Conservation (phyloP, 1,139 yeast species). For the Debaryomycetaceae sp. region DNA sequence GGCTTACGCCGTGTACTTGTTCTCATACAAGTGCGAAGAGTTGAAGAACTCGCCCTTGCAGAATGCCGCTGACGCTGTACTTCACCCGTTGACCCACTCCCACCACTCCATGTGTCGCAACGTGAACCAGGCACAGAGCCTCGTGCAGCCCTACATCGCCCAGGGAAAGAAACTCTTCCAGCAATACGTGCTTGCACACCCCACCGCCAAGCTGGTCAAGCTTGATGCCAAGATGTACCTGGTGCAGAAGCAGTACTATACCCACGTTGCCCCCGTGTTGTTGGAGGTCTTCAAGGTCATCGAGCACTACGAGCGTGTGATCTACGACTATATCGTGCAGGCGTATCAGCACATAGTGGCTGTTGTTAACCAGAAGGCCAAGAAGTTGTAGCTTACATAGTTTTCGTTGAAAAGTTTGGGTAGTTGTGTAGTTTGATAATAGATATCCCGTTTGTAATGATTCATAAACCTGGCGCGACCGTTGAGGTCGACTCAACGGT, state of each 20-base stretch:
- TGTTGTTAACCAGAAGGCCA: conserved; percentile 2
- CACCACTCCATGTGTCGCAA: conserved; percentile 27
- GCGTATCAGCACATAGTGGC: conserved; percentile 9
- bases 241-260: conserved; percentile 10
- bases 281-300: conserved; percentile 18
- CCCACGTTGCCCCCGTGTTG: conserved; percentile 19
- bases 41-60: conserved; percentile 23
- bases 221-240: conserved; percentile 18
- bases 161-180: conserved; percentile 22
- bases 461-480: too few species aligned
- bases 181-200: conserved; percentile 25
- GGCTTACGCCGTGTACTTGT: conserved; percentile 28
- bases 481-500: neutral
- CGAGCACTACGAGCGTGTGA: conserved; percentile 21
- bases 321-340: conserved; percentile 11
- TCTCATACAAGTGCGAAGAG: conserved; percentile 29
- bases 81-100: conserved; percentile 30
- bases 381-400: neutral
- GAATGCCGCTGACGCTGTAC: conserved; percentile 16
- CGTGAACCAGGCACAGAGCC: conserved; percentile 19
- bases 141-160: conserved; percentile 22
- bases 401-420: too few species aligned
- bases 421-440: too few species aligned
- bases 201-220: conserved; percentile 22
- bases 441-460: too few species aligned